A percentile compares a stretch with the other conserved stretches of the same genome.
Conservation (phyloP, 2,329 filamentous ascomycete genomes). For the Exophiala alcalophila region DNA sequence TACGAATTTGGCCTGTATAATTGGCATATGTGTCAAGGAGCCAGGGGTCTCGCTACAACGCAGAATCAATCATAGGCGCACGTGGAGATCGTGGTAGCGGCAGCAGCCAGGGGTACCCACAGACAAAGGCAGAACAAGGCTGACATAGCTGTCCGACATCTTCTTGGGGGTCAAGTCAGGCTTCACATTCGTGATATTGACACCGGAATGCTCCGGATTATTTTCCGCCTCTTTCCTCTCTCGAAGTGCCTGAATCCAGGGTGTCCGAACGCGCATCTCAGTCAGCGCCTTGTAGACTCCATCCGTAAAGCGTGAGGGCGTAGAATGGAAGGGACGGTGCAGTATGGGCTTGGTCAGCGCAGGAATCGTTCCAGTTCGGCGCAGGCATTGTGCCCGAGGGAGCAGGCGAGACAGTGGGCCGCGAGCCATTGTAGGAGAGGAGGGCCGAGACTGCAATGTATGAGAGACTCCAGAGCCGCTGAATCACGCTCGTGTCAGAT, state of each 20-base stretch:
- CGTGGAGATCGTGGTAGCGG: slow-evolving; percentile 1
- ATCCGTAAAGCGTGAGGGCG: slow-evolving; percentile 43
- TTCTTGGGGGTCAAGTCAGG: slow-evolving; percentile 62
- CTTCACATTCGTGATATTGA: slow-evolving; percentile 40
- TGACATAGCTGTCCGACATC: slow-evolving; percentile 70
- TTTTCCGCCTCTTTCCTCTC: slow-evolving; percentile 48
- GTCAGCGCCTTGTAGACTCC: slow-evolving; percentile 61
- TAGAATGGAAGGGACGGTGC: slow-evolving; percentile 19
- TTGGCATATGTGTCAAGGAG: slow-evolving; percentile 76
- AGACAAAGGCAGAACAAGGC: slow-evolving; percentile 49
- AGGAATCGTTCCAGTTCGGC: background rate
- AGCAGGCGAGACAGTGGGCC: slow-evolving; percentile 3
- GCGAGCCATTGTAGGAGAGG: slow-evolving; percentile 6
- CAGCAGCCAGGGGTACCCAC: slow-evolving; percentile 16
- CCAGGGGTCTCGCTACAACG: slow-evolving; percentile 71
- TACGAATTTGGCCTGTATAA: slow-evolving; percentile 66
- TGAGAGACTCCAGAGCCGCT: background rate
- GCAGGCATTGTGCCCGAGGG: slow-evolving; percentile 1
- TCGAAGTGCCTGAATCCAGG: slow-evolving; percentile 65
- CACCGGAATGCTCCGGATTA: slow-evolving; percentile 24
- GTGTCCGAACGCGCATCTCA: slow-evolving; percentile 60
- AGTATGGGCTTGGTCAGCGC: background rate
- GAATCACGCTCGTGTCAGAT: slow-evolving; percentile 3
- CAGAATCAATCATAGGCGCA: slow-evolving; percentile 45
- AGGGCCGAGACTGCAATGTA: background rate